Percentiles rank a stretch among this genome's conserved stretches.
Evolutionary conservation across 2,329 filamentous ascomycete genomes (phyloP).

Genomic region (Sphaerulina vaccinii): DNA sequence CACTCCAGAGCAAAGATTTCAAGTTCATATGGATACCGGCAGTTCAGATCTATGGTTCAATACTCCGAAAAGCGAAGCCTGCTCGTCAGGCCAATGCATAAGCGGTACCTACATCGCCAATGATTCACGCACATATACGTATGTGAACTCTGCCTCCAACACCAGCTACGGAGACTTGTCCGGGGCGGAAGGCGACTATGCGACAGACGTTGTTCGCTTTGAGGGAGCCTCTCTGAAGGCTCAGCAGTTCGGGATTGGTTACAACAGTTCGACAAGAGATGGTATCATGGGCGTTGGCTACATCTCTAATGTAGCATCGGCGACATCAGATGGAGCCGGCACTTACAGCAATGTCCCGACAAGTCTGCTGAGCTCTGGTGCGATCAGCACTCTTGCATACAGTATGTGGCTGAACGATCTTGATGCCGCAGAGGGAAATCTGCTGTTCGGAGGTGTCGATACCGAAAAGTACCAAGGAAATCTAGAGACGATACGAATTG

Average conservation of each 20-base stretch:
- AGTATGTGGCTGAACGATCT: conserved; percentile 64
- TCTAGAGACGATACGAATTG: conserved; percentile 61
- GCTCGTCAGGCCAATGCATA: conserved; percentile 55
- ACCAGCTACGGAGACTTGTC: conserved; percentile 84
- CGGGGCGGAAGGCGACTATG: conserved; percentile 75
- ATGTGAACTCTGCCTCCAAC: conserved; percentile 73
- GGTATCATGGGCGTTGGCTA: conserved; percentile 88
- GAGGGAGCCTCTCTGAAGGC: conserved; percentile 47
- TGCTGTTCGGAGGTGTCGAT: conserved; percentile 80
- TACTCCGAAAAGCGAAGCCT: conserved; percentile 60
- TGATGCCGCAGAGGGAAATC: conserved; percentile 63
- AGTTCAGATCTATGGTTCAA: conserved; percentile 69
- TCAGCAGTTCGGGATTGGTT: conserved; percentile 73
- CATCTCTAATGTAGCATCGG: conserved; percentile 66
- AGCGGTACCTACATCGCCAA: conserved; percentile 69
- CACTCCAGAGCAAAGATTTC: conserved; percentile 54
- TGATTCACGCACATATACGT: conserved; percentile 71
- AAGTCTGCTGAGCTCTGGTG: conserved; percentile 61
- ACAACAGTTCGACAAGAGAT: conserved; percentile 57
- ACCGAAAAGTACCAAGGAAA: conserved; percentile 64
- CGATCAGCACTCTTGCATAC: conserved; percentile 64
- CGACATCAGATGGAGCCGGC: conserved; percentile 46
- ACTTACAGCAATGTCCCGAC: conserved; percentile 65
- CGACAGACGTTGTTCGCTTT: conserved; percentile 66
- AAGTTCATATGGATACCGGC: conserved; percentile 61